These are phyloP conservation scores for Farysia itapuensis DNA, from an alignment of 1,284 basidiomycete genomes.

Conservation along the genomic window DNA sequence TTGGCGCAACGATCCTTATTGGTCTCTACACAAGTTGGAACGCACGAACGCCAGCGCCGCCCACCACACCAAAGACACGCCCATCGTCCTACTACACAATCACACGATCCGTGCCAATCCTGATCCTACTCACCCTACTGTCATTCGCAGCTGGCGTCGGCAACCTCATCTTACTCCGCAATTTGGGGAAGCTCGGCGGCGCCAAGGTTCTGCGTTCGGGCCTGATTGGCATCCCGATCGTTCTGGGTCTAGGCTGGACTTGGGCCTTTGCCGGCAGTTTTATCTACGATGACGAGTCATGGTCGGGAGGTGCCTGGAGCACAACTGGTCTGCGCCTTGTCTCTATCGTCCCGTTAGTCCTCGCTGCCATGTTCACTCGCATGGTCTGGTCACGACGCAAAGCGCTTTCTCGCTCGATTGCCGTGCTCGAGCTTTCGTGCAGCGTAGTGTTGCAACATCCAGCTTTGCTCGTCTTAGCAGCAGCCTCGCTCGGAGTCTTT, in stretches of 20 bases:
- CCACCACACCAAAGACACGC: conserved; percentile 38
- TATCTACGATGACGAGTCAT: conserved; percentile 73
- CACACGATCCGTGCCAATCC: conserved; percentile 78
- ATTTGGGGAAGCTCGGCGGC: conserved; percentile 35
- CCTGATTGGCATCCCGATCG: conserved; percentile 67
- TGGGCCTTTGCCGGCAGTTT: conserved; percentile 90
- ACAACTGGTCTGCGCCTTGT: conserved; percentile 81
- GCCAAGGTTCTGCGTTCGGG: conserved; percentile 36
- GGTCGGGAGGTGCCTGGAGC: conserved; percentile 73
- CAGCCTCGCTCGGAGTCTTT: conserved; percentile 72
- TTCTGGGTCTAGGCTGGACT: conserved; percentile 75
- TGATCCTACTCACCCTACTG: conserved; percentile 74
- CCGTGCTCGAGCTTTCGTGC: conserved; percentile 78
- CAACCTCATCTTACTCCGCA: conserved; percentile 60
- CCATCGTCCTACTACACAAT: conserved; percentile 63
- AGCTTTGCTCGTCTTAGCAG: conserved; percentile 77
- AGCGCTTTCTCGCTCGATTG: conserved; percentile 67
- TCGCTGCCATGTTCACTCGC: conserved; percentile 73
- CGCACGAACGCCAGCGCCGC: conserved; percentile 19
- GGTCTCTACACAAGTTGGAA: conserved; percentile 32
- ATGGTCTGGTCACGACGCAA: conserved; percentile 70
- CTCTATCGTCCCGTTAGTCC: conserved; percentile 72
- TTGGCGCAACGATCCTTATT: conserved; percentile 30
- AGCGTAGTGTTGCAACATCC: conserved; percentile 76
- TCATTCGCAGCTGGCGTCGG: conserved; percentile 78